Evolutionary conservation across 2,329 filamentous ascomycete species (phyloP).

Genomic region (Epichloe sylvatica): DNA sequence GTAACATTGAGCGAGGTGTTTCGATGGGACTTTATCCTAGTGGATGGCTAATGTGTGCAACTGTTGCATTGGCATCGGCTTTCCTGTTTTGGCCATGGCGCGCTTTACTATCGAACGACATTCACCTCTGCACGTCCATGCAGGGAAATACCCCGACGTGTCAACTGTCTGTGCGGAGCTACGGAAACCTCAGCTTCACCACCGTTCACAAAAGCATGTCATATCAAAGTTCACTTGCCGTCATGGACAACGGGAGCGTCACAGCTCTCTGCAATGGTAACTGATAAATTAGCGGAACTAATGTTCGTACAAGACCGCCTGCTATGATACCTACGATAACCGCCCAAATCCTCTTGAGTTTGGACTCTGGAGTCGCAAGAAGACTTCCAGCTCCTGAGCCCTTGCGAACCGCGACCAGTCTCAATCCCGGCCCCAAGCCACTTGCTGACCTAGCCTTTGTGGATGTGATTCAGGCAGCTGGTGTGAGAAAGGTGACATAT

Average conservation of each 20-base stretch:
- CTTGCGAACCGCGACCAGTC: too few species aligned
- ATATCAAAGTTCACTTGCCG: background rate
- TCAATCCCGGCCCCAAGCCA: constrained; percentile 9
- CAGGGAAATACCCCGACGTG: constrained; percentile 1
- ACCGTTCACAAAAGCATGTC: too few species aligned
- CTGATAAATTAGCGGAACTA: too few species aligned
- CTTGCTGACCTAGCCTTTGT: constrained; percentile 11
- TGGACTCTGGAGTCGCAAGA: too few species aligned
- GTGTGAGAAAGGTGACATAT: constrained; percentile 10
- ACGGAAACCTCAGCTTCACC: background rate
- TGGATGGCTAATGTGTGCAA: background rate
- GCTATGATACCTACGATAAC: too few species aligned
- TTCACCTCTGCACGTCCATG: background rate
- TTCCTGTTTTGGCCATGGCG: constrained; percentile 1
- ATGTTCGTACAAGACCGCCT: too few species aligned
- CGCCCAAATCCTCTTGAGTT: too few species aligned
- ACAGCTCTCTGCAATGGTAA: too few species aligned
- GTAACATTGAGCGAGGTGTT: background rate
- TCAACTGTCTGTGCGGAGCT: background rate
- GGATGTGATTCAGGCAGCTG: constrained; percentile 6
- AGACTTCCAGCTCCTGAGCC: too few species aligned
- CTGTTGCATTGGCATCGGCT: constrained; percentile 1
- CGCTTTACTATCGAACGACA: background rate
- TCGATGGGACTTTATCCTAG: background rate
- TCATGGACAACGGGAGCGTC: too few species aligned